These are phyloP conservation scores for Collariella sp. DNA, from an alignment of 495 filamentous ascomycete species.

Conservation along the genomic window DNA sequence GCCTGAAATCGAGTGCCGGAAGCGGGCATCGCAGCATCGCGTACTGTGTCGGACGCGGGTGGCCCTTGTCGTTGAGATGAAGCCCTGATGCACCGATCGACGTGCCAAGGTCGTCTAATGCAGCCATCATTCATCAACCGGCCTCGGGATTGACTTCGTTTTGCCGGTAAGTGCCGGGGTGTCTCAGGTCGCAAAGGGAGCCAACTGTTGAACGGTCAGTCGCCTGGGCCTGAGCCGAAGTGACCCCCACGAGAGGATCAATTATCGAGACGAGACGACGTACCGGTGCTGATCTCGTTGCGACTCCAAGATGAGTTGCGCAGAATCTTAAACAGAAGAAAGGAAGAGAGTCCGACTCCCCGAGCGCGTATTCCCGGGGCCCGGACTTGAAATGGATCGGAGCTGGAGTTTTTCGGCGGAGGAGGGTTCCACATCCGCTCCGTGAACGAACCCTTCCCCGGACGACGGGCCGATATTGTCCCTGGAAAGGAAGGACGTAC, in stretches of 20 bases:
- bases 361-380: background rate
- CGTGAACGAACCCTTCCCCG: no score
- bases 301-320: no score
- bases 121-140: background rate
- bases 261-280: no score
- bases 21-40: no score
- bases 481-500: no score
- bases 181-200: background rate
- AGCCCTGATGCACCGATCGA: background rate
- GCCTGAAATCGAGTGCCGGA: no score
- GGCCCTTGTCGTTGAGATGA: no score
- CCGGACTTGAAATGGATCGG: constrained; percentile 14
- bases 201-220: no score
- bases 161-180: background rate
- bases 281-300: no score
- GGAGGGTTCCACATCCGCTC: background rate
- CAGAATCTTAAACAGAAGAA: background rate
- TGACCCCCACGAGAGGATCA: constrained; percentile 2
- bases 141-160: background rate
- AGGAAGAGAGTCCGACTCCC: background rate
- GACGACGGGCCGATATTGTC: no score
- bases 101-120: background rate
- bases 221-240: no score
- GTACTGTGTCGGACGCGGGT: no score
- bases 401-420: constrained; percentile 15